Evolutionary conservation across 208 protist species (phyloP), one percentile per base, ranked within the genome.

Genomic region (Wallacemonas sp.): DNA sequence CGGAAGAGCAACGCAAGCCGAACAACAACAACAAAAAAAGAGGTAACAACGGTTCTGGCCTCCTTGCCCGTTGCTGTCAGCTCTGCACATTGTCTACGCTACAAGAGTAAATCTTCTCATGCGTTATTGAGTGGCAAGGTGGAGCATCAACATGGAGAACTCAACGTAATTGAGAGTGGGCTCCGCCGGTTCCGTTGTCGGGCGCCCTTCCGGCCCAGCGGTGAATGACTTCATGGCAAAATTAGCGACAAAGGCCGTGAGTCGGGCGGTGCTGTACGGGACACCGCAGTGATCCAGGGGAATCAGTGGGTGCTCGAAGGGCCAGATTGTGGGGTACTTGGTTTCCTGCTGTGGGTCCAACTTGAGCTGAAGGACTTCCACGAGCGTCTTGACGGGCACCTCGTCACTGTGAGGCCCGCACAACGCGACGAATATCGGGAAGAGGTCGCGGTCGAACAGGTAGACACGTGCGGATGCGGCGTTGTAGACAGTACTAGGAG

Each of bases 81-180:
- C n/a, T n/a, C n/a, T n/a, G n/a, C n/a, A n/a, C n/a, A n/a, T n/a
- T n/a, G n/a, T 41, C 9, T 14, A 41, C 36, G 36, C 14, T 41
- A 41, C 17, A 66, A 15, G 30, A 27, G 28, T 21, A n/a, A n/a
- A n/a, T n/a, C n/a, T n/a, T n/a, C n/a, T n/a, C n/a, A n/a, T 41
- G 36, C 9, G 17, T 46, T 30, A 58, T 24, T 26, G 51, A 41
- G 30, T 33, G 0, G 82, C 86, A 30, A 95, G 66, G 17, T 87
- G 82, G 9, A 95, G 77, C 82, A 95, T 93, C 66, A 93, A 67
- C 72, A 93, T 84, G 11, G 90, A 93, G 54, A 95, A 95, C 60
- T 92, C 84, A 15, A 86, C 80, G 67, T 93, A 93, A 68, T 89
- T 93, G 14, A 95, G 70, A 14, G 71, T 63, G 14, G 75, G 49